Conservation (phyloP, 83 land plant species). For the Thuja plicata region DNA sequence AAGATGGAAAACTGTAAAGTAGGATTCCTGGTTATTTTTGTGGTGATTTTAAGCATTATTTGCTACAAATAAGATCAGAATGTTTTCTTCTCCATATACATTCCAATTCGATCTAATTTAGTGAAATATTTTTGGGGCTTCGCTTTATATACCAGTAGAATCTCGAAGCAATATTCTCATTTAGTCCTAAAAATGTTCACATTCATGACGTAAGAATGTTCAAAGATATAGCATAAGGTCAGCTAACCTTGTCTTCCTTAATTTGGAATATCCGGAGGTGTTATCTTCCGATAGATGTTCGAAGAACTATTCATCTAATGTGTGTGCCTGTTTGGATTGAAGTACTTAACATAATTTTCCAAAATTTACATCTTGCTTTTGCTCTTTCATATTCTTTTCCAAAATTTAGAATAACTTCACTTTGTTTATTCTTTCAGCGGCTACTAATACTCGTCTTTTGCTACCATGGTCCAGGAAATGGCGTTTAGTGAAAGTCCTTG, state of each 20-base stretch:
- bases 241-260: background rate
- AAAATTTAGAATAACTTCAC: background rate
- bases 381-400: background rate
- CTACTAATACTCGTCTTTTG: background rate
- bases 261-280: background rate
- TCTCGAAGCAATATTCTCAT: background rate
- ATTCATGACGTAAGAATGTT: background rate
- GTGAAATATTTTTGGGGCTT: background rate
- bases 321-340: background rate
- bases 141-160: background rate
- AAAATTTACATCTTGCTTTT: background rate
- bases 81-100: background rate
- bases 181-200: background rate
- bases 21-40: background rate
- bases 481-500: slow-evolving; percentile 5
- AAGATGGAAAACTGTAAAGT: background rate
- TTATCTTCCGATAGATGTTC: background rate
- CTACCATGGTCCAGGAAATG: slow-evolving; percentile 6
- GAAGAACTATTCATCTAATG: background rate
- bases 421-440: background rate
- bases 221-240: background rate
- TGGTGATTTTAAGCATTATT: background rate
- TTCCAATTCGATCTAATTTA: background rate
- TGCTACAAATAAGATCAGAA: background rate
- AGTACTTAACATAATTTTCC: background rate